These are phyloP conservation scores for Phytopythium ostracodes DNA, from an alignment of 352 stramenopile species.

Conservation along the genomic window DNA sequence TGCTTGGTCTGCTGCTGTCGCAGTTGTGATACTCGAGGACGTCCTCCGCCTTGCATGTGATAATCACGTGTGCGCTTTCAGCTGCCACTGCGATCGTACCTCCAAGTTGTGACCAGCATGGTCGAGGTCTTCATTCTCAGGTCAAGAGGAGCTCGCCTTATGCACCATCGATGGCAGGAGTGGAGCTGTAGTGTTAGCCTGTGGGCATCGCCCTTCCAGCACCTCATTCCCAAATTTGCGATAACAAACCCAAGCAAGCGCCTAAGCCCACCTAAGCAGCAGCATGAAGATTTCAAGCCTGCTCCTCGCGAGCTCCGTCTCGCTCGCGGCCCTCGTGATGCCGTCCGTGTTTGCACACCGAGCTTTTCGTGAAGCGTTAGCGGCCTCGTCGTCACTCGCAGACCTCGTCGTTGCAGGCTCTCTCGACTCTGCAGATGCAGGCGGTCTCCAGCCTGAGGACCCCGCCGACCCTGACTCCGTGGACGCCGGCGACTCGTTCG, in stretches of 20 bases:
- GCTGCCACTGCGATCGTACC: too few species aligned
- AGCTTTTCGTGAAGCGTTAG: background rate
- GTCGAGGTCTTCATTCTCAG: background rate
- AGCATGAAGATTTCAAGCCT: background rate
- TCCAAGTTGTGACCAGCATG: too few species aligned
- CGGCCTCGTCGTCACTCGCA: background rate
- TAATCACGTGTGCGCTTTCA: too few species aligned
- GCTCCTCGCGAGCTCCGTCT: background rate
- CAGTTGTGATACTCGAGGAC: too few species aligned
- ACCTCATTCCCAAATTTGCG: background rate
- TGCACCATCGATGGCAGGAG: too few species aligned
- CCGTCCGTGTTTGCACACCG: background rate
- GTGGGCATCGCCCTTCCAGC: too few species aligned
- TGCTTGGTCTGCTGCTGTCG: too few species aligned
- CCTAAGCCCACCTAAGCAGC: background rate
- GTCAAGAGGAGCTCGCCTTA: background rate
- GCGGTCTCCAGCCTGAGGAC: background rate
- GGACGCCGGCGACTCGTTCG: background rate
- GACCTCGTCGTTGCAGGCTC: background rate
- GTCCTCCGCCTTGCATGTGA: too few species aligned
- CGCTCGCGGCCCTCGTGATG: background rate
- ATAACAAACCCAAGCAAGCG: background rate
- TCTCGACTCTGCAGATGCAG: background rate
- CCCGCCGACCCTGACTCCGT: background rate
- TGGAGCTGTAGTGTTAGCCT: background rate